phyloP scores from a whole-genome alignment of 345 rosid species.

The Corymbia maculata region DNA sequence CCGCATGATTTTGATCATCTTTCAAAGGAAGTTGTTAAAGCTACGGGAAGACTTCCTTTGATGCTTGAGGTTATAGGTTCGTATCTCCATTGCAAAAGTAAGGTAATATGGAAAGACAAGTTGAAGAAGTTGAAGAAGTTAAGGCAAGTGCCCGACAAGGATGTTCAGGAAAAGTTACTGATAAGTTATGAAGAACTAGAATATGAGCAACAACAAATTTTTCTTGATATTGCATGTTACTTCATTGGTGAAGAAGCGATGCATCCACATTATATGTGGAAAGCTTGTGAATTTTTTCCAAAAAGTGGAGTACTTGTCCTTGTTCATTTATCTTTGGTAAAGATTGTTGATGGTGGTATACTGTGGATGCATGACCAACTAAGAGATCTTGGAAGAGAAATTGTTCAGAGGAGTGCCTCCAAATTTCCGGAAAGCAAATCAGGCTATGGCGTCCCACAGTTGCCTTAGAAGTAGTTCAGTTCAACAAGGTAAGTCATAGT shows the following conservation, averaged over 20 bases:
- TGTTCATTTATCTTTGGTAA: not conserved
- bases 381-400: not conserved
- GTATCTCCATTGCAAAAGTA: not conserved
- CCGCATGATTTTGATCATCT: not conserved
- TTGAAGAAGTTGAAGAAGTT: no score
- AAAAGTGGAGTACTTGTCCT: not conserved
- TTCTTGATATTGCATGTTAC: not conserved
- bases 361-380: not conserved
- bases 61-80: not conserved
- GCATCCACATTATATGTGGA: not conserved
- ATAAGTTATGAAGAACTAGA: not conserved
- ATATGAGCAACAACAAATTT: not conserved
- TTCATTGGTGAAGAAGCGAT: not conserved
- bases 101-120: not conserved
- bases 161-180: not conserved
- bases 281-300: not conserved
- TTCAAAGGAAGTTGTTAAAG: not conserved
- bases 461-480: not conserved
- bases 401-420: not conserved
- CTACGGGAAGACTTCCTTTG: not conserved
- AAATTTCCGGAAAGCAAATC: not conserved
- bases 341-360: not conserved
- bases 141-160: not conserved
- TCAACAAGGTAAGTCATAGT: not conserved
- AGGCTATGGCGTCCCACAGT: not conserved